Conservation (phyloP, 306 rosid genomes). For the Pterocarpus santalinus region DNA sequence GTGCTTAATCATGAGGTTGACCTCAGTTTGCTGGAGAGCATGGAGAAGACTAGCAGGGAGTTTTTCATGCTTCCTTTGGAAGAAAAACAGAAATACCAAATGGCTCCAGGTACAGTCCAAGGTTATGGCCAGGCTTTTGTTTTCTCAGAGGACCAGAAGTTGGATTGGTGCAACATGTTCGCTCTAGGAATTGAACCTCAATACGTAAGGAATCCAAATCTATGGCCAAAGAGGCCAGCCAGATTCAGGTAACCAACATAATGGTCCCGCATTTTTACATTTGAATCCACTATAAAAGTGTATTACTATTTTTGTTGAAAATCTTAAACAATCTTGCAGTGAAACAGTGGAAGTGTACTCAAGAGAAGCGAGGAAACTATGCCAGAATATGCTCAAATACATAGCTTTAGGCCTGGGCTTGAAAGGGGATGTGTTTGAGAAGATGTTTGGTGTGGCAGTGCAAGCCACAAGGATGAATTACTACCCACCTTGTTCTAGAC, state of each 20-base stretch:
- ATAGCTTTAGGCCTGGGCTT: constrained; percentile 78
- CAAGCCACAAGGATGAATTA: constrained; percentile 98
- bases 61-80: constrained; percentile 94
- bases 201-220: constrained; percentile 65
- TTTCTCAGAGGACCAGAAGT: constrained; percentile 94
- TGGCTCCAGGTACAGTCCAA: constrained; percentile 93
- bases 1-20: constrained; percentile 88
- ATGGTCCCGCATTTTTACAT: background rate
- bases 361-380: constrained; percentile 66
- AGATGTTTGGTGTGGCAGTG: constrained; percentile 85
- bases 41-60: constrained; percentile 71
- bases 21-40: constrained; percentile 64
- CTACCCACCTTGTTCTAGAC: constrained; percentile 94
- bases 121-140: constrained; percentile 98
- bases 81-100: constrained; percentile 84
- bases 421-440: constrained; percentile 62
- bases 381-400: constrained; percentile 69
- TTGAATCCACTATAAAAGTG: constrained; percentile 9
- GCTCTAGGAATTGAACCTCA: constrained; percentile 90
- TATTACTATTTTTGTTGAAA: background rate
- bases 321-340: constrained; percentile 53
- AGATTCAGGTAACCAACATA: constrained; percentile 65
- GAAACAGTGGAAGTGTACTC: constrained; percentile 86
- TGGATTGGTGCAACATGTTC: constrained; percentile 99
- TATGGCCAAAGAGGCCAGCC: constrained; percentile 87